Base-by-base conservation (phyloP, 2,329 filamentous ascomycete species). In the Fusarium pseudocircinatum region DNA sequence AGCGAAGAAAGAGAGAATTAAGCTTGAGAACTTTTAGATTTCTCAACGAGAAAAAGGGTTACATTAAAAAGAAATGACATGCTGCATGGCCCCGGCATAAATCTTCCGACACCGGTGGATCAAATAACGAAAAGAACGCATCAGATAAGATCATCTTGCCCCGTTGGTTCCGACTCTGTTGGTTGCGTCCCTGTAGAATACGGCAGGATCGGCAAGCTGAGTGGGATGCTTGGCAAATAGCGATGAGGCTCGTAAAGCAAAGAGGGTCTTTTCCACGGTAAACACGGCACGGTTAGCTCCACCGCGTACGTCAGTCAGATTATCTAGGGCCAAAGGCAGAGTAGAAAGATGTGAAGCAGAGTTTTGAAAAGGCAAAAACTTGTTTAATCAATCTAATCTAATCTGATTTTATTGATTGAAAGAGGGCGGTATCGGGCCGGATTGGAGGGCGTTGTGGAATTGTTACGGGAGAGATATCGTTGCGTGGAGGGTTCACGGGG, bases 141-240 rank as follows among this genome's bases (percentile, higher is more conserved):
- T 75, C 70, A 61, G 73, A 75, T 75, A 75, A 75, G 73, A 75
- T 75, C 63, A 71, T 61, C 49, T 63, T 26, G 37, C 12, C 24
- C 49, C 14, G 58, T 72, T 64, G 30, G 49, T 67, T 57, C 72
- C 59, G 47, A 64, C 59, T n/a, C 39, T 52, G 18, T 46, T 56
- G 61, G 43, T 15, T 18, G 15, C 12, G 52, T 39, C 40, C 37
- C 28, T 42, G 36, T 59, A 36, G 36, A 43, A 42, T 30, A 16
- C 73, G 73, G 73, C 58, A 75, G 32, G 60, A 54, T 63, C 69
- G 72, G 73, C 72, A 75, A 22, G 30, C 5, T n/a, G 36, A 56
- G 69, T 59, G 58, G 64, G 57, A 74, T 63, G 36, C 32, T 34
- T 52, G 58, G 49, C 44, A 54, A 57, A 30, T 62, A 36, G 56